Percentiles rank a stretch among this genome's conserved stretches.
phyloP scores from a whole-genome alignment of 2,329 filamentous ascomycete species.

The Pezicula rhizophila region DNA sequence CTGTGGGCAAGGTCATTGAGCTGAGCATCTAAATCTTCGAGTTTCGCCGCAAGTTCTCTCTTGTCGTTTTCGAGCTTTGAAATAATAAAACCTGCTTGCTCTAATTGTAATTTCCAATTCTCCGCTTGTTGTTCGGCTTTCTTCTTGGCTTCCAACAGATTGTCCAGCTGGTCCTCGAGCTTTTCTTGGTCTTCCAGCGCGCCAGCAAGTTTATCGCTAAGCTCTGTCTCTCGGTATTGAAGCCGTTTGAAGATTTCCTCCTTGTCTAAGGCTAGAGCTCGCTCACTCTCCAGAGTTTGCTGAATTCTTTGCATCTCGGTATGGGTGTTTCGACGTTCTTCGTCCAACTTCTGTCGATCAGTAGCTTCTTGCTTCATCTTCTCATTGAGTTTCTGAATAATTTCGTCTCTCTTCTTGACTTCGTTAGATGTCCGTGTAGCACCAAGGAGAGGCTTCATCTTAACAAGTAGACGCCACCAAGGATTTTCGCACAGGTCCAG shows the following conservation, averaged over 20 bases:
- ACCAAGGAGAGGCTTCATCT: constrained; percentile 92
- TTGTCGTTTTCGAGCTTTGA: constrained; percentile 83
- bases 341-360: constrained; percentile 76
- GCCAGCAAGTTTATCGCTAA: constrained; percentile 87
- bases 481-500: constrained; percentile 84
- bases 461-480: constrained; percentile 94
- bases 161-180: constrained; percentile 88
- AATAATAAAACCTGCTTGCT: constrained; percentile 87
- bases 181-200: constrained; percentile 92
- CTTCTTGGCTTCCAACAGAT: constrained; percentile 82
- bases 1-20: constrained; percentile 64
- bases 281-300: constrained; percentile 90
- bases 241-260: constrained; percentile 99
- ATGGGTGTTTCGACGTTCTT: constrained; percentile 83
- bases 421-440: constrained; percentile 87
- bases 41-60: constrained; percentile 59
- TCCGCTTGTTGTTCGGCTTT: constrained; percentile 80
- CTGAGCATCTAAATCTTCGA: constrained; percentile 63
- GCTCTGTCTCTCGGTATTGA: constrained; percentile 82
- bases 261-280: constrained; percentile 92
- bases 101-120: constrained; percentile 71
- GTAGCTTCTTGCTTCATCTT: constrained; percentile 73
- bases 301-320: constrained; percentile 84
- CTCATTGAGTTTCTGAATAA: constrained; percentile 79
- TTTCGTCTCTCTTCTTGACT: constrained; percentile 90